These are phyloP conservation scores for Candida glucosophila DNA, from an alignment of 1,139 yeast genomes.

Conservation along the genomic window DNA sequence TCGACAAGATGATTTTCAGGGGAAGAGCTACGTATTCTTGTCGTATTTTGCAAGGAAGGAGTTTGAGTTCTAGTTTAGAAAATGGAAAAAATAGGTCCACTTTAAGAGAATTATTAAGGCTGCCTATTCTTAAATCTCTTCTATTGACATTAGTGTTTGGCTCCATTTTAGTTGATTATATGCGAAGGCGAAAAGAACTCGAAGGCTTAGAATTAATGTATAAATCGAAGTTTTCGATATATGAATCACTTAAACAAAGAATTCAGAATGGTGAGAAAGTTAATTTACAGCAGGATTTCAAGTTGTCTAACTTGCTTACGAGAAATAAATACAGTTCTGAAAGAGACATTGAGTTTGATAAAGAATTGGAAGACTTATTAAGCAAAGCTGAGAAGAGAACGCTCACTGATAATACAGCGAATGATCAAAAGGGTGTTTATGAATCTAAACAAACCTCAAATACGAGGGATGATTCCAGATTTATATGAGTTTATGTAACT, in stretches of 20 bases:
- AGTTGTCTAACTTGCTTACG: slow-evolving; percentile 28
- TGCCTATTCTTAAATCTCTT: slow-evolving; percentile 32
- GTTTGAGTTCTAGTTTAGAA: background rate
- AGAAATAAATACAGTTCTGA: slow-evolving; percentile 21
- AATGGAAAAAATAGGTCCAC: slow-evolving; percentile 11
- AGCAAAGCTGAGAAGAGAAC: slow-evolving; percentile 23
- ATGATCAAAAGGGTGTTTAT: too few species aligned
- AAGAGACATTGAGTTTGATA: slow-evolving; percentile 33
- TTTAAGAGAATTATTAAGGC: slow-evolving; percentile 13
- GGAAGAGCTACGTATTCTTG: background rate
- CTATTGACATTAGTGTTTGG: slow-evolving; percentile 32
- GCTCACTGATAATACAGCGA: too few species aligned
- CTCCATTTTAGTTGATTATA: slow-evolving; percentile 30
- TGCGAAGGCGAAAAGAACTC: slow-evolving; percentile 25
- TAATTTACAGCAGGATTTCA: slow-evolving; percentile 30
- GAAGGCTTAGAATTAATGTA: slow-evolving; percentile 24
- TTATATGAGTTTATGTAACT: too few species aligned
- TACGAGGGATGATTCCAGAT: too few species aligned
- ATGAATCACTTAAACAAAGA: slow-evolving; percentile 22
- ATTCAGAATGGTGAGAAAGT: slow-evolving; percentile 23
- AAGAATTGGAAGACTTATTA: slow-evolving; percentile 28
- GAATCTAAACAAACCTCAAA: too few species aligned
- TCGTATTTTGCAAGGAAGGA: background rate
- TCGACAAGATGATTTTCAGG: too few species aligned
- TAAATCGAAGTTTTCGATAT: slow-evolving; percentile 20